Base-by-base conservation (phyloP, 2,329 filamentous ascomycete genomes). In the Massarina eburnea region DNA sequence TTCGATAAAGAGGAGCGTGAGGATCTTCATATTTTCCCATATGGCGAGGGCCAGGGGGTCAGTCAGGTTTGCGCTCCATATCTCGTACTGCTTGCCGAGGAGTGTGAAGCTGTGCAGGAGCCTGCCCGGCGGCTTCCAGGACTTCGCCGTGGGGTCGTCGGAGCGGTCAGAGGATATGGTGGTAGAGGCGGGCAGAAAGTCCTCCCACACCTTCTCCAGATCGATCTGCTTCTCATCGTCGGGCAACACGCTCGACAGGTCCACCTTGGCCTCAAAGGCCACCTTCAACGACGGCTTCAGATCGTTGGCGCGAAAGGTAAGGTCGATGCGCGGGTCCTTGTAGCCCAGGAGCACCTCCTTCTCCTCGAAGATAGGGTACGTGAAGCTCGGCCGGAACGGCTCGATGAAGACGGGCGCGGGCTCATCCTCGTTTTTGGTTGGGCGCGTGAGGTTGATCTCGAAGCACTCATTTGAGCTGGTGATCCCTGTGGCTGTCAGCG, bases 331-430 rank as follows among this genome's bases (percentile, higher is more conserved):
- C 44, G 96, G 79, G 43, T 84, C 83, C 66, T 90, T 85, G 76
- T 96, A 96, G 29, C 92, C 92, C 59, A 95, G 91, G 54, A 97
- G 92, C 22, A 80, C 81, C 71, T 99, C 91, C 8, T 94, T 86
- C n/a, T 97, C 87, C 61, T 90, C 90, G 58, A 97, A 96, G 53
- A 99, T 87, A 1, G 89, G 77, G 70, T 97, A 96, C 15, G 92
- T 96, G 68, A 91, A 95, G 63, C 82, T 81, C 0, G 94, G 95
- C 49, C 89, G 80, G 70, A 99, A 97, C 21, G 81, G 57, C 86
- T 73, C 24, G 79, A 80, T 58, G 80, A 82, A 80, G 64, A 53
- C 55, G 41, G 51, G 59, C 48, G 59, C 45, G 9, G 48, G 47
- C 29, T 58, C 49, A 46, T 44, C 49, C 27, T 55, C 38, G 27